A percentile compares a stretch with the other conserved stretches of the same genome.
Evolutionary conservation across 2,329 filamentous ascomycete species (phyloP).

Genomic region (Diaporthe batatas): DNA sequence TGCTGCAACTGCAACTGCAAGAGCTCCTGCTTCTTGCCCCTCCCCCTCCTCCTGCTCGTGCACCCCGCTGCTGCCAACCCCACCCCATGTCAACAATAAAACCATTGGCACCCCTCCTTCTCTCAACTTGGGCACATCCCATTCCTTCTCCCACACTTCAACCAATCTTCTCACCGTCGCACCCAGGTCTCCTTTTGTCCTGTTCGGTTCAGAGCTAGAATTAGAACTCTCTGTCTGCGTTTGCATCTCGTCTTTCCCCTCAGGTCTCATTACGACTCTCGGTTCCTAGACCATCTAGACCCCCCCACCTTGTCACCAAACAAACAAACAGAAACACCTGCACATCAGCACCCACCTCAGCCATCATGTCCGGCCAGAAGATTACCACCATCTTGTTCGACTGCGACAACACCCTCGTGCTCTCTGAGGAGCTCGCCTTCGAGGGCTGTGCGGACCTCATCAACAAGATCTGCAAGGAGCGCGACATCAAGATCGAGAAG

Average conservation of each 20-base stretch:
- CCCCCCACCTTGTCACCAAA: not conserved
- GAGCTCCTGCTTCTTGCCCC: constrained; percentile 15
- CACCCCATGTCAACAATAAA: constrained; percentile 18
- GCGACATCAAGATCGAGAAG: constrained; percentile 63
- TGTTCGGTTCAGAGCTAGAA: constrained; percentile 22
- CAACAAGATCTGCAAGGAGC: constrained; percentile 83
- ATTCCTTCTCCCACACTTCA: constrained; percentile 1
- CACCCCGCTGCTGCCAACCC: not conserved
- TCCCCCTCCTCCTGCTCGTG: constrained; percentile 23
- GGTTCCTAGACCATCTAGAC: constrained; percentile 22
- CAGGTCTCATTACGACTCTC: constrained; percentile 3
- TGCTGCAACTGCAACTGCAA: not conserved
- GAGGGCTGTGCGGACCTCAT: constrained; percentile 90
- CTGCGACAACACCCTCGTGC: constrained; percentile 92
- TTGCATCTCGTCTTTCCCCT: not conserved
- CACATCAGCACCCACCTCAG: constrained; percentile 7
- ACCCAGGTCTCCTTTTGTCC: constrained; percentile 21
- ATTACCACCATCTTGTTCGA: constrained; percentile 82
- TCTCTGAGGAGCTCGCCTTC: constrained; percentile 91
- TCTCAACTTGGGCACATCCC: constrained; percentile 1
- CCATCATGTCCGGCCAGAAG: constrained; percentile 51
- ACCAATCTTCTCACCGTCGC: not conserved
- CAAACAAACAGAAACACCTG: constrained; percentile 2
- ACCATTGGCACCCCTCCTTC: constrained; percentile 22
- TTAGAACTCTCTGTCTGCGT: constrained; percentile 34